These are phyloP conservation scores for Clavulina sp. DNA, from an alignment of 768 basidiomycete species.

Conservation along the genomic window DNA sequence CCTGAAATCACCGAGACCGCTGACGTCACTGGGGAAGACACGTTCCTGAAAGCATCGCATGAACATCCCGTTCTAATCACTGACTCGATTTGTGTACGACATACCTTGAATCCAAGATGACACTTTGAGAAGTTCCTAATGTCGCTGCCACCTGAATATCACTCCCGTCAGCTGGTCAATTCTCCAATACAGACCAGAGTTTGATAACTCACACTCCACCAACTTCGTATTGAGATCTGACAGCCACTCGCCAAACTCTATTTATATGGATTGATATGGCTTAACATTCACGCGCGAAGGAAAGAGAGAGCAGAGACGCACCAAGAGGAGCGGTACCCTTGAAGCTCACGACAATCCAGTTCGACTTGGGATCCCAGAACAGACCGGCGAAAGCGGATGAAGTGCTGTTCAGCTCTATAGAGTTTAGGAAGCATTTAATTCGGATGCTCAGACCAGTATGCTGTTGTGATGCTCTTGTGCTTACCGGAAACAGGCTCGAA, in stretches of 20 bases:
- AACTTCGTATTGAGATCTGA: conserved; percentile 9
- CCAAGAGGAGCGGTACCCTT: conserved; percentile 5
- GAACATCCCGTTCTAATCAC: conserved; percentile 8
- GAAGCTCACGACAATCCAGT: conserved; percentile 14
- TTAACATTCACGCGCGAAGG: too few relatives aligned
- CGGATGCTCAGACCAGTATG: too few relatives aligned
- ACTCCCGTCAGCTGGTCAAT: too few relatives aligned
- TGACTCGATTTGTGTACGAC: not conserved
- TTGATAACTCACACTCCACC: too few relatives aligned
- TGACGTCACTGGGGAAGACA: conserved; percentile 9
- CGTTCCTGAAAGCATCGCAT: too few relatives aligned
- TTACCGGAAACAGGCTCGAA: not conserved
- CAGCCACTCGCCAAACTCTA: conserved; percentile 12
- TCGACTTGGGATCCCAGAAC: conserved; percentile 12
- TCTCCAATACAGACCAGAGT: too few relatives aligned
- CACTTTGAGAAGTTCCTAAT: not conserved
- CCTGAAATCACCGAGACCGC: conserved; percentile 3
- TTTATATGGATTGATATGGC: conserved; percentile 11
- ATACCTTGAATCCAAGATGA: not conserved
- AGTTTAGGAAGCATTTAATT: too few relatives aligned
- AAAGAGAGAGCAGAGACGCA: too few relatives aligned
- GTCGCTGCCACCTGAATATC: too few relatives aligned
- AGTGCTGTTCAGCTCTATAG: conserved; percentile 10
- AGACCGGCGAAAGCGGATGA: conserved; percentile 12
- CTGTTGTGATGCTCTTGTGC: too few relatives aligned